These are phyloP conservation scores for Aspergillus flavus DNA, from an alignment of 2,329 filamentous ascomycete species.

Conservation along the genomic window DNA sequence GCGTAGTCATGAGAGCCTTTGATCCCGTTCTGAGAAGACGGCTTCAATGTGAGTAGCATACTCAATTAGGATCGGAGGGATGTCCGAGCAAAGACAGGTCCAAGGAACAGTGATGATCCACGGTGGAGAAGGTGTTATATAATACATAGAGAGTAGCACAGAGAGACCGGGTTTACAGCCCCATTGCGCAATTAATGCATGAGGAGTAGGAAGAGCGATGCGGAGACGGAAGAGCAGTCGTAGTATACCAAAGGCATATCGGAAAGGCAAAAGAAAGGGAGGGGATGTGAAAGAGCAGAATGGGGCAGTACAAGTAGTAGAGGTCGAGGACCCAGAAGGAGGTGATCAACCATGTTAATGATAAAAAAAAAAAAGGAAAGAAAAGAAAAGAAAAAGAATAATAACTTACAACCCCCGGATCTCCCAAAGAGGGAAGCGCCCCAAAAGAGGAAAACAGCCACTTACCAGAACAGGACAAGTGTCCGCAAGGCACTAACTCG, in stretches of 20 bases:
- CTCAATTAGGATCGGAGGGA: slow-evolving; percentile 7
- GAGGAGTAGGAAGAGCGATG: slow-evolving; percentile 1
- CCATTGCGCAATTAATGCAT: slow-evolving; percentile 3
- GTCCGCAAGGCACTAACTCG: slow-evolving; percentile 26
- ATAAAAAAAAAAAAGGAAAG: not conserved
- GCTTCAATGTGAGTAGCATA: slow-evolving; percentile 57
- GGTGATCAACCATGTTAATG: not conserved
- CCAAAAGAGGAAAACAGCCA: slow-evolving; percentile 26
- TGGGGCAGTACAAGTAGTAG: not conserved
- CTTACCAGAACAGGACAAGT: slow-evolving; percentile 24
- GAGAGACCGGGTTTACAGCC: slow-evolving; percentile 1
- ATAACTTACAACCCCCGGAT: slow-evolving; percentile 6
- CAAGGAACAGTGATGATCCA: not conserved
- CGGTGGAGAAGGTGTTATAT: not conserved
- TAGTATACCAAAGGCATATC: slow-evolving; percentile 1
- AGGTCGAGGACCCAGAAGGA: not conserved
- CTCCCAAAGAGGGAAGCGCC: slow-evolving; percentile 29
- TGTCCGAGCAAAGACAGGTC: not conserved
- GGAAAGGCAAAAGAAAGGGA: not conserved
- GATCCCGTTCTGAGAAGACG: slow-evolving; percentile 50
- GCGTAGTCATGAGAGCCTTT: slow-evolving; percentile 54
- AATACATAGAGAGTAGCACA: not conserved
- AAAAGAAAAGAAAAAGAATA: slow-evolving; percentile 19
- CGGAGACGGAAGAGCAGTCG: not conserved
- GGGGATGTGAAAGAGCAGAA: not conserved